Evolutionary conservation across 371 early-diverging fungal species (phyloP).

Genomic region (Nematocida sp.): DNA sequence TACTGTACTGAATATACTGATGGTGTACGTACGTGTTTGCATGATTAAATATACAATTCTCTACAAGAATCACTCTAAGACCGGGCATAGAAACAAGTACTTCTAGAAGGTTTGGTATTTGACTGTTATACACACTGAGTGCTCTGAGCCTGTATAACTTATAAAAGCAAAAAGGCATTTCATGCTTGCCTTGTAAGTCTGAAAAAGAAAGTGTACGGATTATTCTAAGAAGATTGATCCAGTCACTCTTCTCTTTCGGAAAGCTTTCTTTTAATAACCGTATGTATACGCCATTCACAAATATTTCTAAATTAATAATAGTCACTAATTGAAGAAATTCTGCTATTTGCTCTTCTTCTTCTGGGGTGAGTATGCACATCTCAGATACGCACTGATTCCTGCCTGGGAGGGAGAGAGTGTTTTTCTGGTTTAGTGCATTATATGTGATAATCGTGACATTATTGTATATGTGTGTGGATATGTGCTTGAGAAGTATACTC

Average conservation of each 20-base stretch:
- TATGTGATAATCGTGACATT: neutral
- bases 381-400: neutral
- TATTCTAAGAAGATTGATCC: neutral
- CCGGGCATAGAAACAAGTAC: conserved; percentile 21
- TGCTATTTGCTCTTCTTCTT: neutral
- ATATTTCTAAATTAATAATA: neutral
- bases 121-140: conserved; percentile 18
- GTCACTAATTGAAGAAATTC: neutral
- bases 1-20: neutral
- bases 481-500: neutral
- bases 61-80: neutral
- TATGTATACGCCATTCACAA: neutral
- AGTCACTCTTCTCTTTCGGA: neutral
- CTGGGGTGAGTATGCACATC: neutral
- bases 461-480: neutral
- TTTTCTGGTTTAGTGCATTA: neutral
- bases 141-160: conserved; percentile 40
- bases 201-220: neutral
- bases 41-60: conserved; percentile 14
- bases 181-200: neutral
- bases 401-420: neutral
- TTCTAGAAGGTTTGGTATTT: conserved; percentile 13
- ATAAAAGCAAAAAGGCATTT: conserved; percentile 25
- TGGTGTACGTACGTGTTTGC: neutral
- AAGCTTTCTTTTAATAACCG: neutral